Conservation (phyloP, 768 basidiomycete species). For the Kwoniella dendrophila region DNA sequence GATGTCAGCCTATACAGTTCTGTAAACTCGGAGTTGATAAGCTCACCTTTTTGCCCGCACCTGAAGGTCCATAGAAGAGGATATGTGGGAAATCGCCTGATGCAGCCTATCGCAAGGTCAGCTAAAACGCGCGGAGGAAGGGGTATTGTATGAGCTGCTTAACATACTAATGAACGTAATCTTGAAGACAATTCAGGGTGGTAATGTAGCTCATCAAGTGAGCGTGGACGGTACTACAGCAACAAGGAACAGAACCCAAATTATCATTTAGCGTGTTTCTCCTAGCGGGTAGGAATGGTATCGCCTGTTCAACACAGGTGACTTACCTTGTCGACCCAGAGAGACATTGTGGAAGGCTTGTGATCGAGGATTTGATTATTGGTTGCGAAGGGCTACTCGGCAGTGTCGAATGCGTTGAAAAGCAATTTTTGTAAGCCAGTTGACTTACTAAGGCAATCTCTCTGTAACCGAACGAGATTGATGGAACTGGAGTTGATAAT, state of each 20-base stretch:
- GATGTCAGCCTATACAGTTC: background rate
- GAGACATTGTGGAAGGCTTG: constrained; percentile 53
- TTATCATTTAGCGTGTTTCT: background rate
- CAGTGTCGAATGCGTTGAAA: too few species aligned
- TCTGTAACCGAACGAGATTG: too few species aligned
- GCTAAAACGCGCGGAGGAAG: constrained; percentile 1
- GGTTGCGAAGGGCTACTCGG: too few species aligned
- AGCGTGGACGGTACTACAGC: constrained; percentile 87
- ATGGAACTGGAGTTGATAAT: too few species aligned
- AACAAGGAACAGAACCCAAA: too few species aligned
- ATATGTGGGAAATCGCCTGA: constrained; percentile 96
- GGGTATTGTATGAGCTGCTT: constrained; percentile 9
- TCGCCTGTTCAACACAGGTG: constrained; percentile 21
- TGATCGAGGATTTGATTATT: constrained; percentile 9
- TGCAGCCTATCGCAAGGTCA: constrained; percentile 63
- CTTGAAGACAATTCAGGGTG: constrained; percentile 78
- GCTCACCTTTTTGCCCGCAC: constrained; percentile 84
- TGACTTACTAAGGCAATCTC: too few species aligned
- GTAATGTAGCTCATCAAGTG: constrained; percentile 84
- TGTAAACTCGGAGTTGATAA: background rate
- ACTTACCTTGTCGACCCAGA: constrained; percentile 66
- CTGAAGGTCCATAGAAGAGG: constrained; percentile 95
- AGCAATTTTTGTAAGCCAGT: too few species aligned
- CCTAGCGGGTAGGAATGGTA: background rate
- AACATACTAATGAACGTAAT: constrained; percentile 70